phyloP scores from a whole-genome alignment of 768 basidiomycete species.

The Rhizopogon vulgaris region DNA sequence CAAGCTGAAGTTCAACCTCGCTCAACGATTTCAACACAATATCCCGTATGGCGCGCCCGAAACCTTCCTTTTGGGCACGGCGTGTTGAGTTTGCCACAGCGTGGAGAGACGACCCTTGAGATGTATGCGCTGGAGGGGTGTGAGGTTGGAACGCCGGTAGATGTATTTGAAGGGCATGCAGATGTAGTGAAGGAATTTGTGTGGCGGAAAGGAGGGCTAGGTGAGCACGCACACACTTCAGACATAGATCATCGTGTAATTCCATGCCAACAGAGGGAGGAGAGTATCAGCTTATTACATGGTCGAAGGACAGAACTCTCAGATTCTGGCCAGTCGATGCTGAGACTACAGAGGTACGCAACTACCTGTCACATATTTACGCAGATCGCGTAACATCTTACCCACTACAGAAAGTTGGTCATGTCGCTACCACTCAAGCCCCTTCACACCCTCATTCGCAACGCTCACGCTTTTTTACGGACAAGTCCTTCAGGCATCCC shows the following conservation, averaged over 20 bases:
- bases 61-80: constrained; percentile 90
- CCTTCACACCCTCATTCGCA: constrained; percentile 19
- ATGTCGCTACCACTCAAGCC: constrained; percentile 20
- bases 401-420: constrained; percentile 43
- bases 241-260: neutral
- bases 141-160: constrained; percentile 39
- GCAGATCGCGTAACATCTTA: constrained; percentile 4
- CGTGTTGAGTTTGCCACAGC: constrained; percentile 80
- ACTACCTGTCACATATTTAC: neutral
- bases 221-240: constrained; percentile 25
- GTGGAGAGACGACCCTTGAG: constrained; percentile 77
- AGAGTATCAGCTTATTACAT: constrained; percentile 60
- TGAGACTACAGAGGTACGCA: constrained; percentile 59
- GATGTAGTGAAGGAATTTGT: constrained; percentile 98
- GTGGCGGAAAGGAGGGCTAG: constrained; percentile 70
- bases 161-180: constrained; percentile 79
- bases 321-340: constrained; percentile 84
- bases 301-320: constrained; percentile 88
- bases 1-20: constrained; percentile 31
- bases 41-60: constrained; percentile 94
- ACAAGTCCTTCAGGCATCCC: constrained; percentile 50
- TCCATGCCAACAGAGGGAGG: constrained; percentile 33
- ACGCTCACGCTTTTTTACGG: constrained; percentile 8
- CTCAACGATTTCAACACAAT: constrained; percentile 59
- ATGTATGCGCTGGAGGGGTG: constrained; percentile 54